phyloP scores from a whole-genome alignment of 2,329 filamentous ascomycete genomes.

The Colletotrichum sp. region DNA sequence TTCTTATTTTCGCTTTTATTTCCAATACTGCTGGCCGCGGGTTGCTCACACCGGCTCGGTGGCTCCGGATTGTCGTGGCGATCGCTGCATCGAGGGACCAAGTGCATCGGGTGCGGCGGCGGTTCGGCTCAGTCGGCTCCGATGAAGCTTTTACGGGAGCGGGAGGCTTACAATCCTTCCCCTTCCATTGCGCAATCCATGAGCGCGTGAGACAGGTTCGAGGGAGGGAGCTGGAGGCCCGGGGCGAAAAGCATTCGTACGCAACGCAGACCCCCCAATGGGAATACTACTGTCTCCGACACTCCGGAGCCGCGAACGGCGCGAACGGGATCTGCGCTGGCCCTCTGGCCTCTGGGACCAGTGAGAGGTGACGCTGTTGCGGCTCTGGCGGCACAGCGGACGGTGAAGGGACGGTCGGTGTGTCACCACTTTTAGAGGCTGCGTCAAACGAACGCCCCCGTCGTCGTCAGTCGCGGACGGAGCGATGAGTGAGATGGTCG shows the following conservation, averaged over 20 bases:
- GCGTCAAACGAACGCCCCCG: background rate
- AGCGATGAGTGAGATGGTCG: background rate
- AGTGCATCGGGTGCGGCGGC: background rate
- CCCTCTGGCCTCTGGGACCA: background rate
- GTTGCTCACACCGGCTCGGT: background rate
- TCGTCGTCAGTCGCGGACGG: background rate
- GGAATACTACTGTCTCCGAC: background rate
- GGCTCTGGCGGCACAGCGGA: constrained; percentile 7
- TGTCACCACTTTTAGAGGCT: background rate
- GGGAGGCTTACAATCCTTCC: background rate
- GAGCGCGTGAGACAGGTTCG: background rate
- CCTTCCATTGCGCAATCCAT: constrained; percentile 8
- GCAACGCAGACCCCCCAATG: background rate
- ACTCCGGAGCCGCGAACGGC: background rate
- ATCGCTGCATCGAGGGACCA: background rate
- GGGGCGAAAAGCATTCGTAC: background rate
- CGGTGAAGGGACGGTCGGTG: background rate
- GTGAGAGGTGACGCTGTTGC: background rate
- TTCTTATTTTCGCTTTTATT: background rate
- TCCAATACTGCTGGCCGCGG: background rate
- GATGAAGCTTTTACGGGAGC: background rate
- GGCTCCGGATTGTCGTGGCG: background rate
- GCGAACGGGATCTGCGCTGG: constrained; percentile 1
- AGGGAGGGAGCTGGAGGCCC: background rate
- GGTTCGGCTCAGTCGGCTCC: background rate